Percentiles rank a stretch among this genome's conserved stretches.
Conservation (phyloP, 306 rosid species). For the Parietaria judaica region DNA sequence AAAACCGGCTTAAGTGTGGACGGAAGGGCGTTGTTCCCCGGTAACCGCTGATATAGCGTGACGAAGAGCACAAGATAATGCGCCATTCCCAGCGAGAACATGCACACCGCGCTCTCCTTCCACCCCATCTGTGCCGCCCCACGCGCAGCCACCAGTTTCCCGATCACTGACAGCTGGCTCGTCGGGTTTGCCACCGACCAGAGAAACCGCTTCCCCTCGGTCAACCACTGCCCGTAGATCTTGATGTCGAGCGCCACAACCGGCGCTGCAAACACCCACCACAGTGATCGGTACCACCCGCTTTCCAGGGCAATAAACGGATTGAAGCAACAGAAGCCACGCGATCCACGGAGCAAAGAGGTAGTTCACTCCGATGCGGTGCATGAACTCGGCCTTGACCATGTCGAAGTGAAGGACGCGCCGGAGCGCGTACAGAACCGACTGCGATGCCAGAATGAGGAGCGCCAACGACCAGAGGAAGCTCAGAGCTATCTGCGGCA, state of each 20-base stretch:
- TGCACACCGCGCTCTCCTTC: constrained; percentile 7
- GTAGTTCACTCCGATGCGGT: constrained; percentile 7
- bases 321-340: constrained; percentile 10
- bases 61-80: constrained; percentile 8
- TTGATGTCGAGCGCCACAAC: background rate
- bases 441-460: background rate
- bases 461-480: constrained; percentile 2
- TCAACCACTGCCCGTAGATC: constrained; percentile 11
- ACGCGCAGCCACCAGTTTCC: constrained; percentile 5
- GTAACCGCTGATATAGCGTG: constrained; percentile 6
- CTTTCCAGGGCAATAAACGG: background rate
- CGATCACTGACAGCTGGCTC: constrained; percentile 10
- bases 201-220: constrained; percentile 5
- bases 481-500: background rate
- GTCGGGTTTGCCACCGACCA: constrained; percentile 10
- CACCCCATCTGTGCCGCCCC: constrained; percentile 10
- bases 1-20: constrained; percentile 2
- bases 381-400: constrained; percentile 10
- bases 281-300: background rate
- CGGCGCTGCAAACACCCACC: constrained; percentile 9
- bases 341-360: constrained; percentile 13
- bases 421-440: background rate
- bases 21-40: constrained; percentile 2
- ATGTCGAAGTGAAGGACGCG: background rate
- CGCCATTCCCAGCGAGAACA: constrained; percentile 5